Percentiles rank a stretch among this genome's conserved stretches.
phyloP scores from a whole-genome alignment of 31 red algal species.

The Odonthalia washingtoniensis region DNA sequence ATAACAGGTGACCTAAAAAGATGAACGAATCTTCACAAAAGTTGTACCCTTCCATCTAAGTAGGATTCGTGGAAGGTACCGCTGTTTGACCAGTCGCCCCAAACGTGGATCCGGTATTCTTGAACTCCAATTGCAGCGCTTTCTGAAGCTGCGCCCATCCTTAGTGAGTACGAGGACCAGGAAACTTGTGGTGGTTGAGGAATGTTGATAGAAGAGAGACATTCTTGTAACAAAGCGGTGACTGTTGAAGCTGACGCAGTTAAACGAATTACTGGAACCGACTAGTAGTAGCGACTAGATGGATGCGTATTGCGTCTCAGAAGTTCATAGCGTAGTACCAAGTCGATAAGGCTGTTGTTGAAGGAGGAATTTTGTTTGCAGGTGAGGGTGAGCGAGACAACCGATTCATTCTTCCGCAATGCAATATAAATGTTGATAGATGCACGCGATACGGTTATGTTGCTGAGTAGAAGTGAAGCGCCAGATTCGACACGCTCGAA shows the following conservation, averaged over 20 bases:
- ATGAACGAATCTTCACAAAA: constrained; percentile 28
- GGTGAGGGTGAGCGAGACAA: constrained; percentile 19
- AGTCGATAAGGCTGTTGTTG: constrained; percentile 13
- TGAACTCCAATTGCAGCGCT: constrained; percentile 36
- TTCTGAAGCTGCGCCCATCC: constrained; percentile 52
- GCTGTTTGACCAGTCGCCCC: constrained; percentile 40
- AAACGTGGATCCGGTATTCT: constrained; percentile 34
- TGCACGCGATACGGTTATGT: neutral
- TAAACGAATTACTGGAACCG: neutral
- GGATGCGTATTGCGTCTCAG: neutral
- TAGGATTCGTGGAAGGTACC: constrained; percentile 7
- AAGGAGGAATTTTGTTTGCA: neutral
- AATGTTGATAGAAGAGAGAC: neutral
- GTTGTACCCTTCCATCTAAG: constrained; percentile 37
- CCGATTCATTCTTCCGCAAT: constrained; percentile 15
- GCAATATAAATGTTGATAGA: constrained; percentile 2
- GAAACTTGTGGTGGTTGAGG: constrained; percentile 37
- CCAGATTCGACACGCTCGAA: constrained; percentile 48
- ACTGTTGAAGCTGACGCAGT: constrained; percentile 1
- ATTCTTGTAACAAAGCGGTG: constrained; percentile 4
- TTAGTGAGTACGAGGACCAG: constrained; percentile 45
- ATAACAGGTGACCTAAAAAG: constrained; percentile 37
- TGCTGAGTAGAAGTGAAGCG: neutral
- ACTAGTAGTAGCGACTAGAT: constrained; percentile 21
- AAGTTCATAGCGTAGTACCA: constrained; percentile 3